These are phyloP conservation scores for Diaporthe velutina DNA, from an alignment of 2,329 filamentous ascomycete species.

Conservation along the genomic window DNA sequence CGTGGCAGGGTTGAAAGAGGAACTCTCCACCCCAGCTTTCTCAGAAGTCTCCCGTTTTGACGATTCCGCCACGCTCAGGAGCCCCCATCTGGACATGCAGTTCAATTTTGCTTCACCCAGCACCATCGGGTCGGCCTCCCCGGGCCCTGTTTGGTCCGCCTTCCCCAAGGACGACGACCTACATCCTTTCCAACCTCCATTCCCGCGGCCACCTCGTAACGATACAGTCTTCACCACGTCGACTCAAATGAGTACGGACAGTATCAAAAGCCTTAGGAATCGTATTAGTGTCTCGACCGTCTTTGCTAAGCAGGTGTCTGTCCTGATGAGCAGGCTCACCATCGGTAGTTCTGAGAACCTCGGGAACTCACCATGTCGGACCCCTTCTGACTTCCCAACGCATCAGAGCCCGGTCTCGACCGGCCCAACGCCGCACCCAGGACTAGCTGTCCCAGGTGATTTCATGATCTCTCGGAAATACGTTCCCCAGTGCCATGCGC, in stretches of 20 bases:
- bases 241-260: slow-evolving; percentile 54
- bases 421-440: slow-evolving; percentile 39
- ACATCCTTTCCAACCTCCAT: slow-evolving; percentile 31
- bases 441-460: slow-evolving; percentile 61
- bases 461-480: slow-evolving; percentile 54
- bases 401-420: slow-evolving; percentile 43
- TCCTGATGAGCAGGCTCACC: slow-evolving; percentile 50
- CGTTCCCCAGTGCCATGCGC: slow-evolving; percentile 21
- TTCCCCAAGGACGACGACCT: slow-evolving; percentile 23
- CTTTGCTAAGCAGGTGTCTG: slow-evolving; percentile 47
- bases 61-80: slow-evolving; percentile 23
- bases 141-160: slow-evolving; percentile 13
- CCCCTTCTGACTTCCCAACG: slow-evolving; percentile 30
- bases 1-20: slow-evolving; percentile 16
- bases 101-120: slow-evolving; percentile 35
- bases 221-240: slow-evolving; percentile 54
- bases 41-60: slow-evolving; percentile 31
- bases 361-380: slow-evolving; percentile 25
- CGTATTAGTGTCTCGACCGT: slow-evolving; percentile 37
- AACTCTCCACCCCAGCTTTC: slow-evolving; percentile 34
- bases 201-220: slow-evolving; percentile 46
- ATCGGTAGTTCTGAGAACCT: slow-evolving; percentile 36
- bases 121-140: slow-evolving; percentile 33
- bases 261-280: slow-evolving; percentile 52
- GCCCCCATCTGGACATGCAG: slow-evolving; percentile 28